phyloP scores from a whole-genome alignment of 2,329 filamentous ascomycete species.

The Pseudocercospora pini-densiflorae region DNA sequence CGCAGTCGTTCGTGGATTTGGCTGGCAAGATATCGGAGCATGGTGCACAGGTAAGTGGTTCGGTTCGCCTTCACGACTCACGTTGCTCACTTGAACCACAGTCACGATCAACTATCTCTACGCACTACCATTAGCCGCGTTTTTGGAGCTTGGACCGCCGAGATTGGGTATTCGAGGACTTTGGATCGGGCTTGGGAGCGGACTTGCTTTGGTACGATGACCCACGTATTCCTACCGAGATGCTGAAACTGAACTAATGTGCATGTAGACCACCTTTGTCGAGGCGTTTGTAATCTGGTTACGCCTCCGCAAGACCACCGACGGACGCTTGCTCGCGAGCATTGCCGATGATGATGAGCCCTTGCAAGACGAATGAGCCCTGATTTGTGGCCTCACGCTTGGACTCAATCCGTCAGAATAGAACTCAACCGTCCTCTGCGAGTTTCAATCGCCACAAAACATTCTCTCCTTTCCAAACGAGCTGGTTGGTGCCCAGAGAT shows the following conservation, averaged over 20 bases:
- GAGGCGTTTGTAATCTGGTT: conserved; percentile 19
- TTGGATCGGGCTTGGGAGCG: conserved; percentile 42
- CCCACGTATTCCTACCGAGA: neutral
- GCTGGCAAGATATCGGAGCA: conserved; percentile 45
- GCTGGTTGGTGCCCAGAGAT: neutral
- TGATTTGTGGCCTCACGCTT: neutral
- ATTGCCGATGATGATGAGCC: neutral
- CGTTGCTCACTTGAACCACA: conserved; percentile 28
- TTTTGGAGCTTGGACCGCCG: conserved; percentile 42
- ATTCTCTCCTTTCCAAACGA: neutral
- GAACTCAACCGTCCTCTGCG: too few species aligned
- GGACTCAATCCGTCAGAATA: too few species aligned
- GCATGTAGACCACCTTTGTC: neutral
- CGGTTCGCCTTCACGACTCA: too few species aligned
- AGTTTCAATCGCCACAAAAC: neutral
- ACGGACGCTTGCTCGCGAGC: neutral
- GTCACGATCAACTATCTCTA: conserved; percentile 45
- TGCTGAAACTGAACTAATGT: neutral
- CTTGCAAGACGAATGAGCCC: neutral
- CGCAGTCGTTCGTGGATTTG: conserved; percentile 43
- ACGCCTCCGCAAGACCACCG: conserved; percentile 14
- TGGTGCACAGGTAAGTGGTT: conserved; percentile 26
- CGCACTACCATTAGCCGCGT: conserved; percentile 43
- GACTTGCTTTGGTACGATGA: neutral
- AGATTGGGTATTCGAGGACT: conserved; percentile 43